A percentile compares a stretch with the other conserved stretches of the same genome.
Conservation (phyloP, 176 grass and related monocot species). For the Cenchrus purpureus region DNA sequence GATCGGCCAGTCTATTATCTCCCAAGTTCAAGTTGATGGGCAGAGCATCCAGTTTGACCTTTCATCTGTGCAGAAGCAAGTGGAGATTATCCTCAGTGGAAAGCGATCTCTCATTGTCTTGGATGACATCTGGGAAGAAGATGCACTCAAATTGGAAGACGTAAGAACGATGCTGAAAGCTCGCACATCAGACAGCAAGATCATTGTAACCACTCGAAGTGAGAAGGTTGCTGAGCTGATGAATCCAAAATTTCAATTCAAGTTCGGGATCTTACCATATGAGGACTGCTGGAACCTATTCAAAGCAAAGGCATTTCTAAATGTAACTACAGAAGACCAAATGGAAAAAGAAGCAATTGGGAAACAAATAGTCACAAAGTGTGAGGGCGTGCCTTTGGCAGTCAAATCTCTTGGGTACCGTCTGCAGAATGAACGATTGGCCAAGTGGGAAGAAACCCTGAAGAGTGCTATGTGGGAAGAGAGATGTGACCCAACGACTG, state of each 20-base stretch:
- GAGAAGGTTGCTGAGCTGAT: background rate
- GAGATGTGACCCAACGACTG: background rate
- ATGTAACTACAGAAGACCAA: background rate
- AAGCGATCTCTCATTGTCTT: background rate
- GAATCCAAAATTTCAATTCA: background rate
- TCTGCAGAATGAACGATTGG: background rate
- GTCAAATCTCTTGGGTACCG: background rate
- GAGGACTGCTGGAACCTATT: background rate
- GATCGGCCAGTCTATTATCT: no score
- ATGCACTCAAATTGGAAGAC: background rate
- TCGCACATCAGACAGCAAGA: background rate
- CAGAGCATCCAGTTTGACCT: background rate
- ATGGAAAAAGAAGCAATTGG: background rate
- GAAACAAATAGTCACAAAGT: background rate
- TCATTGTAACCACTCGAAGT: background rate
- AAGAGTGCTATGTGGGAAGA: background rate
- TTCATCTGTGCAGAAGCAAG: background rate
- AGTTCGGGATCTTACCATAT: background rate
- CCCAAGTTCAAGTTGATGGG: background rate
- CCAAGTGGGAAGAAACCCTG: background rate
- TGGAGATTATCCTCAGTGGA: background rate
- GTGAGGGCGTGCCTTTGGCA: background rate
- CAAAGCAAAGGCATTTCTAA: background rate
- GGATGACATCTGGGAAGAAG: background rate
- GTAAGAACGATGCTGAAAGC: background rate